Conservation (phyloP, 768 basidiomycete species). For the Trametes meyenii region DNA sequence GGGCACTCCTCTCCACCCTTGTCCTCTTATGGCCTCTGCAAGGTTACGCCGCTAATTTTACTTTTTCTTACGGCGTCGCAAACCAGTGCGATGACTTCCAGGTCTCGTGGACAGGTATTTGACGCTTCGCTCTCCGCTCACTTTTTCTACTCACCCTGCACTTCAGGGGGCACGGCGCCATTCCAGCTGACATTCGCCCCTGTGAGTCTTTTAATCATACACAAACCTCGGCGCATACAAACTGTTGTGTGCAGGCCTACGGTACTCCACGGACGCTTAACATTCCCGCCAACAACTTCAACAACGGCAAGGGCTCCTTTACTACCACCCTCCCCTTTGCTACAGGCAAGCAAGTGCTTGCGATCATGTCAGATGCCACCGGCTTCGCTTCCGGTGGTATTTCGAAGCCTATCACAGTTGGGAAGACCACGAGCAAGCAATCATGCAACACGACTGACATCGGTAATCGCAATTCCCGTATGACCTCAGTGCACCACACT, state of each 20-base stretch:
- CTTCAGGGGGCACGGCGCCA: conserved; percentile 61
- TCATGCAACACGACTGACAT: conserved; percentile 10
- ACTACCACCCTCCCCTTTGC: conserved; percentile 47
- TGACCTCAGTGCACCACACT: background rate
- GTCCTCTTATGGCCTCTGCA: conserved; percentile 24
- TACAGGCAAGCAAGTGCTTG: conserved; percentile 44
- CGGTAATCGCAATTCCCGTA: background rate
- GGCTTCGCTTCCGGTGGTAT: conserved; percentile 62
- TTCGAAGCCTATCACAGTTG: conserved; percentile 8
- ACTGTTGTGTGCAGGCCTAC: conserved; percentile 46
- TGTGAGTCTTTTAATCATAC: conserved; percentile 37
- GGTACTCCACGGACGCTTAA: conserved; percentile 54
- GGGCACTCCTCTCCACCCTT: conserved; percentile 25
- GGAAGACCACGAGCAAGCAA: background rate
- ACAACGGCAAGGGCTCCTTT: conserved; percentile 56
- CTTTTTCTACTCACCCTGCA: conserved; percentile 1
- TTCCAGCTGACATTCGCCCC: conserved; percentile 53
- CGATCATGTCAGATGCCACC: conserved; percentile 72
- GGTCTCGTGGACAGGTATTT: conserved; percentile 63
- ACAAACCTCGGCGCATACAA: background rate
- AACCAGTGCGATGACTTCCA: conserved; percentile 64
- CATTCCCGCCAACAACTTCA: conserved; percentile 58
- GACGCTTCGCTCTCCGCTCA: background rate
- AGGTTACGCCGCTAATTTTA: conserved; percentile 38
- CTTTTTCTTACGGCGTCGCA: conserved; percentile 54